A percentile compares a stretch with the other conserved stretches of the same genome.
Evolutionary conservation across 306 rosid species (phyloP).

Genomic region (Lupinus albus): DNA sequence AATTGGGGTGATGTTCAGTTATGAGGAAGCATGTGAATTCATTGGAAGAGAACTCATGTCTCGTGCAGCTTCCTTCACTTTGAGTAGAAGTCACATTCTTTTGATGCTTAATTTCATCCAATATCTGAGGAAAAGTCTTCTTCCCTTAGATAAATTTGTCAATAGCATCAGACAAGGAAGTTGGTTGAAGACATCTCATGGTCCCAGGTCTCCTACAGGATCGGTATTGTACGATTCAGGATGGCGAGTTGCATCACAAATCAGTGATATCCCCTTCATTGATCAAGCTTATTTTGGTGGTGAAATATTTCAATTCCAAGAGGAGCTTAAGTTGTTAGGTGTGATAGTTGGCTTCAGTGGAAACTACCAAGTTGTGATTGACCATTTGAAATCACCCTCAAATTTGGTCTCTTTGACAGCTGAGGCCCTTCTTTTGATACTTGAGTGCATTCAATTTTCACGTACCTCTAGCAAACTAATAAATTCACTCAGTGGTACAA

Average conservation of each 20-base stretch:
- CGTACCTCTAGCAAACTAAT: constrained; percentile 31
- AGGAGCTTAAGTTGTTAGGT: constrained; percentile 66
- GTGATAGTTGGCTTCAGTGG: constrained; percentile 49
- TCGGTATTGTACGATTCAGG: constrained; percentile 56
- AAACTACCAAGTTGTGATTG: constrained; percentile 49
- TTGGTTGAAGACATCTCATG: constrained; percentile 64
- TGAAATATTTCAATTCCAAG: constrained; percentile 48
- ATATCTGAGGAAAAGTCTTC: constrained; percentile 42
- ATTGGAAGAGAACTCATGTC: constrained; percentile 70
- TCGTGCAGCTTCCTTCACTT: constrained; percentile 47
- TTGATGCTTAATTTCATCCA: constrained; percentile 61
- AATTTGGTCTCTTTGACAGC: constrained; percentile 41
- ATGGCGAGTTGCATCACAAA: constrained; percentile 61
- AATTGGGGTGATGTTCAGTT: constrained; percentile 72
- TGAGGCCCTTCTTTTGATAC: constrained; percentile 53
- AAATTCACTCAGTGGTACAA: constrained; percentile 28
- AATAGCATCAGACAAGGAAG: constrained; percentile 43
- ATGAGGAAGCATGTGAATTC: constrained; percentile 62
- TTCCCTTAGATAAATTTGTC: constrained; percentile 48
- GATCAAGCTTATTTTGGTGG: constrained; percentile 54
- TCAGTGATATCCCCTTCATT: constrained; percentile 69
- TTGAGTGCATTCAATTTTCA: constrained; percentile 40
- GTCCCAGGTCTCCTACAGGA: constrained; percentile 61
- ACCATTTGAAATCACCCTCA: constrained; percentile 56
- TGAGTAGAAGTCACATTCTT: constrained; percentile 46